Evolutionary conservation across 768 basidiomycete genomes (phyloP), one percentile per base, ranked within the genome.

Genomic region (Phanerodontia chrysosporium): DNA sequence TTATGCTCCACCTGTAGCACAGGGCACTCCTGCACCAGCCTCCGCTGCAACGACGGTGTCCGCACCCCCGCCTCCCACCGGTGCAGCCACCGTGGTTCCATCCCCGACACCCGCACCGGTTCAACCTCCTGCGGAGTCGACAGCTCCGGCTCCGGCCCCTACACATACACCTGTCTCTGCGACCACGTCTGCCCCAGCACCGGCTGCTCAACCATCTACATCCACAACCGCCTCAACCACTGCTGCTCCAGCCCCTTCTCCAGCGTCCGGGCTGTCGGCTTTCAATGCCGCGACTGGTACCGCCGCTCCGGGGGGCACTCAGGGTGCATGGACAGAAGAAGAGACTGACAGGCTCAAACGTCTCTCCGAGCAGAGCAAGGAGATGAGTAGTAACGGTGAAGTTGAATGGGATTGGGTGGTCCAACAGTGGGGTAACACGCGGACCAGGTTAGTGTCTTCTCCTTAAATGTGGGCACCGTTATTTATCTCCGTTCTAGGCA

Each of bases 391-490:
- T 45, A 76, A 78, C 54, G 82, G 83, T 13, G 86, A 87, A 59
- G 85, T 87, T 42, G 87, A 89, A 52, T 93, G 90, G 90, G 90
- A 92, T 69, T 83, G 85, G 75, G 80, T 92, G 24, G 83, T 86
- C 52, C 76, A 76, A 51, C 82, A 87, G 65, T 92, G 88, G 84
- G 90, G 90, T 3, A 80, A 80, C 61, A 82, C 82, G 39, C 78
- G 90, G 55, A 85, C 90, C 57, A 84, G 87, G 90, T 89, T 62
- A 49, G 74, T 74, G 28, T 57, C 55, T 45, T 49, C 16, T 28
- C 24, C 6, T 16, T n/a, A 10, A 12, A 16, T 3, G 9, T 27
- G 14, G 46, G 14, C 2, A 6, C 45, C 18, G 22, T 44, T 44
- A 46, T 56, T 58, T 14, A 45, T 42, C 29, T 24, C 27, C 16